Evolutionary conservation across 2,329 filamentous ascomycete species (phyloP), one percentile per base, ranked within the genome.

Genomic region (Talaromyces islandicus): DNA sequence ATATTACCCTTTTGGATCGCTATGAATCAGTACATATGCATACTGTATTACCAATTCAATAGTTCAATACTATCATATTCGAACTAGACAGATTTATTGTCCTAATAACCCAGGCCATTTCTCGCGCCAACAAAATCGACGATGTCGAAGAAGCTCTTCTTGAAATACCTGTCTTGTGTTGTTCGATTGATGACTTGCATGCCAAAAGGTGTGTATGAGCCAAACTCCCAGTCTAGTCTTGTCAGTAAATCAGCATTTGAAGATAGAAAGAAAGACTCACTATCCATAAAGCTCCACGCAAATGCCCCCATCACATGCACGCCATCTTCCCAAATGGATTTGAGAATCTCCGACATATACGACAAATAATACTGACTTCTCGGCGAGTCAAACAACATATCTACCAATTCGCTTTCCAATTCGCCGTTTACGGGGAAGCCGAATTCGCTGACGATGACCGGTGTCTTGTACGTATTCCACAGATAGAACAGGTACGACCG

Each of bases 91-190:
- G 32, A 17, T 12, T 14, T 35, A 4, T 29, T 17, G 14, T 27
- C 14, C 30, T 30, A 60, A 32, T 56, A 25, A 11, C 58, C 58
- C 24, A 60, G 19, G 11, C 58, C 58, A 43, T 55, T 41, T 41
- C 60, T 54, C 30, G 60, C 60, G 3, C 57, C 69, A 7, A 83
- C 69, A 60, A 84, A 84, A 64, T 84, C 81, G 17, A 84, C 80
- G 64, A 81, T 68, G 58, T 85, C 82, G 65, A 85, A 85, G 64
- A 85, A 83, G 55, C 81, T 84, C 73, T 82, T 83, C 73, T 85
- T 85, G 57, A 80, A 85, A 43, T 73, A 68, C 25, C 82, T 69
- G 62, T 79, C 73, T 67, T 81, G 77, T 3, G 78, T 82, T 3
- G 81, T 83, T 4, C 77, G 72, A 63, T 85, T 83, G 1, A 85